phyloP scores from a whole-genome alignment of 768 basidiomycete species.

The Pulveroboletus ravenelii region DNA sequence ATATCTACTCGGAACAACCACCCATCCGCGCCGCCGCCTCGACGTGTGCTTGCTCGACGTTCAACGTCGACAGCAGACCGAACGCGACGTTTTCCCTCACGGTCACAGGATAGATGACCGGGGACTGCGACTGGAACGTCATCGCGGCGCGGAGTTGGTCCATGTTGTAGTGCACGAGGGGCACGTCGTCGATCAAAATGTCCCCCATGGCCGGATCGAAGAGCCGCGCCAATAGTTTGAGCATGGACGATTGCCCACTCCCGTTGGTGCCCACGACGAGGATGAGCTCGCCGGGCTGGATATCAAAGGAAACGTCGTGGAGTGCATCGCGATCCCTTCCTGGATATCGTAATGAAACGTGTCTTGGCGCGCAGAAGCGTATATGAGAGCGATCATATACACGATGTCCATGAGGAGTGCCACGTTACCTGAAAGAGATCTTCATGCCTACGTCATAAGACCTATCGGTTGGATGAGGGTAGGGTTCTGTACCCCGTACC shows the following conservation, averaged over 20 bases:
- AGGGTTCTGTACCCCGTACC: slow-evolving; percentile 16
- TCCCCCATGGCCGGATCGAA: slow-evolving; percentile 44
- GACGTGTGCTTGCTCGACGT: slow-evolving; percentile 17
- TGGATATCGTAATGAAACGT: slow-evolving; percentile 24
- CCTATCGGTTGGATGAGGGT: slow-evolving; percentile 7
- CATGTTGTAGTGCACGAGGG: slow-evolving; percentile 34
- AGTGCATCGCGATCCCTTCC: slow-evolving; percentile 19
- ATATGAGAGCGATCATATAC: no score
- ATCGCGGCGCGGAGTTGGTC: slow-evolving; percentile 41
- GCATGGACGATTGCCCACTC: slow-evolving; percentile 31
- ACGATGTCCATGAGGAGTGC: no score
- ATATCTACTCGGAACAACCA: slow-evolving; percentile 29
- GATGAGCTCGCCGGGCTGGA: slow-evolving; percentile 27
- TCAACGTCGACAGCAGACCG: slow-evolving; percentile 18
- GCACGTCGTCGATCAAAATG: slow-evolving; percentile 41
- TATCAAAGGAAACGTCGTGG: slow-evolving; percentile 24
- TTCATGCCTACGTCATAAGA: slow-evolving; percentile 17
- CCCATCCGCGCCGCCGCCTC: slow-evolving; percentile 31
- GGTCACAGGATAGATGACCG: slow-evolving; percentile 44
- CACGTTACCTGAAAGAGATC: slow-evolving; percentile 22
- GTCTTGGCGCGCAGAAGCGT: neutral
- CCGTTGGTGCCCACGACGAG: slow-evolving; percentile 30
- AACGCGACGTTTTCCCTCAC: slow-evolving; percentile 41
- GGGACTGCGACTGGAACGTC: slow-evolving; percentile 43
- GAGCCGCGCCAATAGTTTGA: slow-evolving; percentile 47